Evolutionary conservation across 257 asterid species (phyloP), one percentile per base, ranked within the genome.

Genomic region (Scutellaria galericulata): DNA sequence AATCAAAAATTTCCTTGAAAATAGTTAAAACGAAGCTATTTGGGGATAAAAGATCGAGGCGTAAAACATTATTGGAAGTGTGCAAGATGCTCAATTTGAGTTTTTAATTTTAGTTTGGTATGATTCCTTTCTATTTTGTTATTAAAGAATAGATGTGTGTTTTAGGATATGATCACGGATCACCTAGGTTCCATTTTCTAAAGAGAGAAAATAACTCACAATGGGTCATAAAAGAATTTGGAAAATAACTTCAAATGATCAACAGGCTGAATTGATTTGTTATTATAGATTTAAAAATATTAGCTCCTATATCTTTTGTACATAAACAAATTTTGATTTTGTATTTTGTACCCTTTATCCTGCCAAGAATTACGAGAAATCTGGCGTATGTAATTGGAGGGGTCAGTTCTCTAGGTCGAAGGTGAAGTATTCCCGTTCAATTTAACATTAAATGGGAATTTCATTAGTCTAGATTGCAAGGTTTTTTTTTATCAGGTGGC

Each of bases 361-460:
- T 45, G 50, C 54, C 14, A 51, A 58, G 3, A 52, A 39, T 50
- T 13, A 62, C 46, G 11, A 60, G 77, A 51, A 73, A 51, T 27
- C 71, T 52, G 65, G 31, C 51, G 20, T 50, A 22, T 61, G 14
- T 39, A 6, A 24, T 48, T 70, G 40, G 61, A 64, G 70, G 70
- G 64, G 42, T 46, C 7, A 9, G 45, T 1, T 27, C 50, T 35
- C 41, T 37, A 14, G n/a, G 73, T 39, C 11, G 20, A 42, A 31
- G 52, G 52, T 62, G 39, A n/a, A 63, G 50, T 63, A 5, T 47
- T 68, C 52, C 51, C 45, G 20, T 24, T 15, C 7, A 41, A 45
- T n/a, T 24, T 54, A 15, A 37, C 18, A 58, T 45, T 41, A 55
- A 22, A 12, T 35, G 5, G 65, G 60, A 55, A 31, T 55, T 64